Evolutionary conservation across 2,329 filamentous ascomycete genomes (phyloP), one percentile per base, ranked within the genome.

Genomic region (Fusarium nelsonii): DNA sequence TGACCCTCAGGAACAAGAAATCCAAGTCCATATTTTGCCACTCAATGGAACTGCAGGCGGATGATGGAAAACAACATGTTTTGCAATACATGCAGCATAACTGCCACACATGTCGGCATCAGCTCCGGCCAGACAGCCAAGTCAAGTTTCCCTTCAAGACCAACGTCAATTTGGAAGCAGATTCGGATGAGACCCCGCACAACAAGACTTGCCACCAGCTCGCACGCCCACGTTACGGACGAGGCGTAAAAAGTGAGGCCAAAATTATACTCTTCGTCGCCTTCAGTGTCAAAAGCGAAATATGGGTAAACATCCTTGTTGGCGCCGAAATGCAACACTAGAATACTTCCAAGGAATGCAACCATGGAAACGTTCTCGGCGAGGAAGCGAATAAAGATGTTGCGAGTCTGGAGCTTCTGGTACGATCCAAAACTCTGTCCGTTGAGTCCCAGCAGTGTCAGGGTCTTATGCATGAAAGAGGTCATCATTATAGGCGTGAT

Each of bases 21-120:
- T 40, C 33, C 50, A 45, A 41, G 49, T 36, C 43, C 46, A 45
- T 58, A 51, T 43, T 49, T 37, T 66, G 67, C 56, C 67, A 71
- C 67, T 72, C 62, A 75, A 40, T 78, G 81, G 71, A 91, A 91
- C 68, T 87, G 84, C 73, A 91, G 78, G 67, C 89, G 84, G 36
- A 91, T 86, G 72, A 91, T 91, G 45, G 87, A 89, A 79, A 91
- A 91, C 58, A 91, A 78, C 89, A 91, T 91, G 76, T 91, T 91
- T 79, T 91, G 89, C 78, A 91, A 75, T 51, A 91, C 89, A 72
- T 91, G 89, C 75, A 91, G 80, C 81, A 88, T 88, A 23, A 91
- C 89, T 23, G 87, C 87, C 20, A 90, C 86, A 56, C 87, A 87
- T 4, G 89, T 90, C 18, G 89, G 89, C 72, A 91, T 78, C 73